phyloP scores from a whole-genome alignment of 805 yeast genomes.

The Ogataea philodendri region DNA sequence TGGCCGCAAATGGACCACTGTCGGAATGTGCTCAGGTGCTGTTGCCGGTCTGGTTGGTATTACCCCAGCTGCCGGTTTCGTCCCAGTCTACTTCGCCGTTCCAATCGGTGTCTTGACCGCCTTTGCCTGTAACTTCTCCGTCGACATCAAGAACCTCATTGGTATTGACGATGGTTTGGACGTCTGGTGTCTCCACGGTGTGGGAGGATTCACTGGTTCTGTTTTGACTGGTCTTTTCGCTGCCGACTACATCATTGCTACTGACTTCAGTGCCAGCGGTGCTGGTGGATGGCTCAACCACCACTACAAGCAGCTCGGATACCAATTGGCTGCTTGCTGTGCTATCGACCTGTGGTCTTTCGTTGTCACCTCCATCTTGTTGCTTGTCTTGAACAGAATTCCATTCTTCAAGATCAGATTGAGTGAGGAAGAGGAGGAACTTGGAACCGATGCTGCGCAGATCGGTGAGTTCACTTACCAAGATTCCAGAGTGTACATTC shows the following conservation, averaged over 20 bases:
- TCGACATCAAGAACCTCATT: conserved; percentile 69
- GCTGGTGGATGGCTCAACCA: conserved; percentile 89
- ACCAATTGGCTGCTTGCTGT: conserved; percentile 77
- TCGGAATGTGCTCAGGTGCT: conserved; percentile 92
- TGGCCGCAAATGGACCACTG: conserved; percentile 88
- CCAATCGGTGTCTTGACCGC: conserved; percentile 81
- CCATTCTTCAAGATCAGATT: conserved; percentile 83
- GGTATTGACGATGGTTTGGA: conserved; percentile 93
- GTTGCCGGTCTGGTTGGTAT: conserved; percentile 92
- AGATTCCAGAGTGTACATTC: conserved; percentile 64
- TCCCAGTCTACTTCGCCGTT: conserved; percentile 86
- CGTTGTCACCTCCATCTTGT: conserved; percentile 64
- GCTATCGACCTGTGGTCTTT: conserved; percentile 77
- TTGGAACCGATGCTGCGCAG: conserved; percentile 86
- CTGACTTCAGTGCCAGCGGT: conserved; percentile 66
- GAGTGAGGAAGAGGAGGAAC: conserved; percentile 79
- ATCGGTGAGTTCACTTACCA: conserved; percentile 84
- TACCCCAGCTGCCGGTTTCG: conserved; percentile 96
- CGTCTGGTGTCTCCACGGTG: conserved; percentile 90
- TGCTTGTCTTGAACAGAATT: conserved; percentile 64
- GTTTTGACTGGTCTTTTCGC: conserved; percentile 89
- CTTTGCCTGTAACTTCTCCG: conserved; percentile 77
- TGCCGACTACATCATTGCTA: conserved; percentile 81
- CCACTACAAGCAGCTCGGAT: conserved; percentile 78
- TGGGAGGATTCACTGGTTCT: conserved; percentile 87